Evolutionary conservation across 495 filamentous ascomycete genomes (phyloP).

Genomic region (Penicillium parvum): DNA sequence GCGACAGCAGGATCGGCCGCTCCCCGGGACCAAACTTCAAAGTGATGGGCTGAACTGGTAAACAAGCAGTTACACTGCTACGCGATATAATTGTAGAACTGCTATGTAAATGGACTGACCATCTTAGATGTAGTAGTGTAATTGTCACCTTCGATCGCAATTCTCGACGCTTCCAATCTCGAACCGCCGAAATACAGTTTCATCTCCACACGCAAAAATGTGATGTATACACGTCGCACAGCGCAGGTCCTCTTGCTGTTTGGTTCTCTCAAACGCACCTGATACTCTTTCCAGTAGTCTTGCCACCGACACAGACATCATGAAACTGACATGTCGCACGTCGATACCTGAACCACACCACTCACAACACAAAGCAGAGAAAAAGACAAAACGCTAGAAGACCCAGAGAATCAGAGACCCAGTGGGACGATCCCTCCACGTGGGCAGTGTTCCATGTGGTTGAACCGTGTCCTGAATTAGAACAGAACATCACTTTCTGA

Average conservation of each 20-base stretch:
- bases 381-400: too few relatives aligned
- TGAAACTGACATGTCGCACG: slow-evolving; percentile 19
- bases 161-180: background rate
- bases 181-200: slow-evolving; percentile 5
- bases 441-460: slow-evolving; percentile 12
- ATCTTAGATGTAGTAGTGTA: background rate
- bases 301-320: slow-evolving; percentile 1
- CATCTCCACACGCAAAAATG: slow-evolving; percentile 12
- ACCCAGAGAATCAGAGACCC: background rate
- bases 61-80: background rate
- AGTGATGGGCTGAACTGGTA: slow-evolving; percentile 1
- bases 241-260: slow-evolving; percentile 17
- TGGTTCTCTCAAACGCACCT: background rate
- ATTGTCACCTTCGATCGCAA: background rate
- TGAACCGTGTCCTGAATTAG: background rate
- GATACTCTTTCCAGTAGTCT: background rate
- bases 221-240: slow-evolving; percentile 20
- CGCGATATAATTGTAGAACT: background rate
- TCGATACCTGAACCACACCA: too few relatives aligned
- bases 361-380: too few relatives aligned
- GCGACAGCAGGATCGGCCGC: slow-evolving; percentile 6
- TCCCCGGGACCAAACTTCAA: background rate
- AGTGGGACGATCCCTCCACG: slow-evolving; percentile 5
- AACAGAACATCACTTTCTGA: too few relatives aligned
- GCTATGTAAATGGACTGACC: background rate